These are phyloP conservation scores for Sesbania bispinosa DNA, from an alignment of 306 rosid species.

Conservation along the genomic window DNA sequence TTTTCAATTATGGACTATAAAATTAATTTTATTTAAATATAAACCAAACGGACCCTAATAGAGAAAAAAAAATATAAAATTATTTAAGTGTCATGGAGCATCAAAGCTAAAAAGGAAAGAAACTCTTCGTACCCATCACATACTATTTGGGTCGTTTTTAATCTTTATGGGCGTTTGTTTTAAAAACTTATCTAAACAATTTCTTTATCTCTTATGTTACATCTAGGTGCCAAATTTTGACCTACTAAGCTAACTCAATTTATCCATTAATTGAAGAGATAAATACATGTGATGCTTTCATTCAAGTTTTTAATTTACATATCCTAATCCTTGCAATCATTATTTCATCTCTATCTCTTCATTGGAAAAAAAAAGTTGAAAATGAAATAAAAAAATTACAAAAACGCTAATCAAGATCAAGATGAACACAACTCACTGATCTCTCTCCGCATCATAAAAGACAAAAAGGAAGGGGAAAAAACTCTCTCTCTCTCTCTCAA, in stretches of 20 bases:
- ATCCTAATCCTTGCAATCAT: slow-evolving; percentile 30
- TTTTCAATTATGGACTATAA: too few relatives aligned
- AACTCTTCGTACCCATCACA: slow-evolving; percentile 1
- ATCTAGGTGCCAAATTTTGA: neutral
- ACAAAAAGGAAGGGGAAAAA: slow-evolving; percentile 7
- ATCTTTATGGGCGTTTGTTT: neutral
- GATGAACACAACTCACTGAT: neutral
- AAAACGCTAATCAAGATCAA: slow-evolving; percentile 26
- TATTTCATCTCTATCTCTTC: slow-evolving; percentile 33
- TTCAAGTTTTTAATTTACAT: slow-evolving; percentile 26
- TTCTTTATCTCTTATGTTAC: neutral
- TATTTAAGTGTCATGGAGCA: neutral
- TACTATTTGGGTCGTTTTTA: slow-evolving; percentile 10
- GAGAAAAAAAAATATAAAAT: neutral
- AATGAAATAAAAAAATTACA: slow-evolving; percentile 21
- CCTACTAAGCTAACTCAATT: slow-evolving; percentile 12
- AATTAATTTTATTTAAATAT: too few relatives aligned
- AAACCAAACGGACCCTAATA: slow-evolving; percentile 15
- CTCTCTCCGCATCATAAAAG: slow-evolving; percentile 14
- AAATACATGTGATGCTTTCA: slow-evolving; percentile 17
- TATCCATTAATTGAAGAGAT: neutral
- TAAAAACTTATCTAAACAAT: slow-evolving; percentile 19
- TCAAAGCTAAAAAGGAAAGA: neutral
- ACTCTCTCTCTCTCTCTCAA: neutral
- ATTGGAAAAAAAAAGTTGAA: slow-evolving; percentile 3